A percentile compares a stretch with the other conserved stretches of the same genome.
Conservation (phyloP, 2,329 filamentous ascomycete genomes). For the Colletotrichum tofieldiae region DNA sequence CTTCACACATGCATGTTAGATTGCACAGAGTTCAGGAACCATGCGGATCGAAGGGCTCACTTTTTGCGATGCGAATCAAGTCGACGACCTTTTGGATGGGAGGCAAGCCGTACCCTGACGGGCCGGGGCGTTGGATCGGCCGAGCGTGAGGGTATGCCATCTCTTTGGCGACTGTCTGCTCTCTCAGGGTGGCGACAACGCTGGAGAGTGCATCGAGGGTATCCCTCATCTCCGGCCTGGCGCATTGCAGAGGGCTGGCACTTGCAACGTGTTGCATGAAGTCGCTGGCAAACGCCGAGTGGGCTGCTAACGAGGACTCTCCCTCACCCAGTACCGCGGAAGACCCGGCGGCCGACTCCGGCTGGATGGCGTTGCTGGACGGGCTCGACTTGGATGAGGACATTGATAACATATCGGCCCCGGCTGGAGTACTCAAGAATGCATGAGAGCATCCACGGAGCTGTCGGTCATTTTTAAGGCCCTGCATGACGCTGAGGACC, state of each 20-base stretch:
- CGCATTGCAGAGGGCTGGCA: slow-evolving; percentile 41
- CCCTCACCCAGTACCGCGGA: slow-evolving; percentile 54
- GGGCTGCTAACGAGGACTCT: slow-evolving; percentile 61
- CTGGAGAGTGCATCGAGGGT: slow-evolving; percentile 53
- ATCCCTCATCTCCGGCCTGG: slow-evolving; percentile 52
- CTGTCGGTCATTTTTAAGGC: slow-evolving; percentile 47
- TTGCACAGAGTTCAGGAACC: not conserved
- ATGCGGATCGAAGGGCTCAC: not conserved
- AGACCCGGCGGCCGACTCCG: slow-evolving; percentile 44
- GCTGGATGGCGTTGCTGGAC: slow-evolving; percentile 37
- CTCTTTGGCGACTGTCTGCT: slow-evolving; percentile 46
- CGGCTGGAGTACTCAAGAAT: slow-evolving; percentile 34
- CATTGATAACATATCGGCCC: slow-evolving; percentile 28
- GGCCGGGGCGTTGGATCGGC: slow-evolving; percentile 2
- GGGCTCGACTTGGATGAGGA: too few relatives aligned
- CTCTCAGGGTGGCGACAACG: slow-evolving; percentile 47
- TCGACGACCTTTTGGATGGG: slow-evolving; percentile 35
- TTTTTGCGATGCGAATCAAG: slow-evolving; percentile 26
- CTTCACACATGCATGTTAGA: slow-evolving; percentile 2
- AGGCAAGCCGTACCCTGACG: slow-evolving; percentile 22
- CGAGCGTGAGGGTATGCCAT: slow-evolving; percentile 47
- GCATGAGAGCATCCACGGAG: slow-evolving; percentile 1
- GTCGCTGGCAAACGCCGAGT: slow-evolving; percentile 62
- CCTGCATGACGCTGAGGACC: slow-evolving; percentile 51
- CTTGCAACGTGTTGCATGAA: slow-evolving; percentile 57